Percentiles rank a stretch among this genome's conserved stretches.
phyloP scores from a whole-genome alignment of 2,329 filamentous ascomycete species.

The Endothia cerciana region DNA sequence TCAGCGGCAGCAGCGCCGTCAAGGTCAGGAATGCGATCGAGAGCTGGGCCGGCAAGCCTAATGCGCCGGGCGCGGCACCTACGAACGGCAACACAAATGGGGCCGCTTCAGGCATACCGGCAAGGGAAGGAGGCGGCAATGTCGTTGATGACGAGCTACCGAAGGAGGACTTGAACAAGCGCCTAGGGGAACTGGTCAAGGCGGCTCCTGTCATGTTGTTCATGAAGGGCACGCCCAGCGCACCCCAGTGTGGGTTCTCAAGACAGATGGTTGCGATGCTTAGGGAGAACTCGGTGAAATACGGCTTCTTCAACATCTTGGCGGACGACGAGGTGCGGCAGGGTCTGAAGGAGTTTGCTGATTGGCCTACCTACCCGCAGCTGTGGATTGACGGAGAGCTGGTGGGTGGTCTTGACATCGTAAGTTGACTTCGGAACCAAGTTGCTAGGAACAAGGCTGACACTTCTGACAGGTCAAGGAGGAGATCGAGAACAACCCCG shows the following conservation, averaged over 20 bases:
- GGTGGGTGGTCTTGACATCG: slow-evolving; percentile 93
- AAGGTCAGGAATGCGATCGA: slow-evolving; percentile 88
- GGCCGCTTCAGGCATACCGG: slow-evolving; percentile 36
- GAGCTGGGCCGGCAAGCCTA: slow-evolving; percentile 65
- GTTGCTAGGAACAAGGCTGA: slow-evolving; percentile 6
- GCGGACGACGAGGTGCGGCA: slow-evolving; percentile 97
- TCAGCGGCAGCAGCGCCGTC: slow-evolving; percentile 86
- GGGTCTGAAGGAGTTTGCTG: slow-evolving; percentile 94
- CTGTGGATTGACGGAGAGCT: slow-evolving; percentile 90
- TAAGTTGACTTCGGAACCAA: slow-evolving; percentile 52
- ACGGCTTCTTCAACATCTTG: slow-evolving; percentile 98
- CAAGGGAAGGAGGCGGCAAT: slow-evolving; percentile 53
- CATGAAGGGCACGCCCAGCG: slow-evolving; percentile 99
- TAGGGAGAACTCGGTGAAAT: slow-evolving; percentile 88
- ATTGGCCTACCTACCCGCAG: slow-evolving; percentile 98
- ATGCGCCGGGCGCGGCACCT: slow-evolving; percentile 40
- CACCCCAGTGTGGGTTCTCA: slow-evolving; percentile 94
- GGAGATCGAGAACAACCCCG: slow-evolving; percentile 80
- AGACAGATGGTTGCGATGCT: slow-evolving; percentile 85
- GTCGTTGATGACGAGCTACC: slow-evolving; percentile 38
- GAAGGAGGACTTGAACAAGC: slow-evolving; percentile 84
- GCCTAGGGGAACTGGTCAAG: slow-evolving; percentile 84
- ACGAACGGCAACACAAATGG: slow-evolving; percentile 41
- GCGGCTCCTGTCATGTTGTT: slow-evolving; percentile 98
- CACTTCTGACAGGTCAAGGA: slow-evolving; percentile 75